Percentiles rank a stretch among this genome's conserved stretches.
Evolutionary conservation across 2,329 filamentous ascomycete genomes (phyloP).

Genomic region (Arthrobotrys pseudoclavata): DNA sequence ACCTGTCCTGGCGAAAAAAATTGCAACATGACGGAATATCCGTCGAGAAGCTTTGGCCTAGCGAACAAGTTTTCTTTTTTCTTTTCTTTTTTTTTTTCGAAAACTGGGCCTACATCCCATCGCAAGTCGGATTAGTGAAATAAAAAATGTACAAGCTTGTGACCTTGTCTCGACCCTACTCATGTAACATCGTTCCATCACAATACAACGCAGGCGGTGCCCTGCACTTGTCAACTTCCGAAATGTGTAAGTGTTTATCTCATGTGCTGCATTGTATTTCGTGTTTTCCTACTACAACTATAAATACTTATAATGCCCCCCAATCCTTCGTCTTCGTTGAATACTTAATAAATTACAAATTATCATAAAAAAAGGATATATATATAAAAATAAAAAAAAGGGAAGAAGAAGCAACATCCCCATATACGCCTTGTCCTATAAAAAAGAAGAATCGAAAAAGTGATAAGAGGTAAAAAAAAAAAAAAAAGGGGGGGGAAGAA

Average conservation of each 20-base stretch:
- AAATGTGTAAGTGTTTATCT: background rate
- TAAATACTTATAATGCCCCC: background rate
- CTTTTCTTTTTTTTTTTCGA: background rate
- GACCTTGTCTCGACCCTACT: background rate
- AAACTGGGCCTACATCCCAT: background rate
- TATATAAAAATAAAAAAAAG: background rate
- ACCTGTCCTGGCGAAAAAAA: background rate
- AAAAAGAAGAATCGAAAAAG: slow-evolving; percentile 5
- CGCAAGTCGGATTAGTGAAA: slow-evolving; percentile 10
- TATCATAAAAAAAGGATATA: slow-evolving; percentile 13
- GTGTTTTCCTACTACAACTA: background rate
- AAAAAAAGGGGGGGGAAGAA: background rate
- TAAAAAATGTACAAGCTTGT: background rate
- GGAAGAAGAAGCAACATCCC: slow-evolving; percentile 2
- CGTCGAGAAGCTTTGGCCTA: slow-evolving; percentile 11
- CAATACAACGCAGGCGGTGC: slow-evolving; percentile 4
- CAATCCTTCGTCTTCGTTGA: background rate
- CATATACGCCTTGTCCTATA: slow-evolving; percentile 15
- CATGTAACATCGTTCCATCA: slow-evolving; percentile 9
- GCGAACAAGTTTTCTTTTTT: too few species aligned
- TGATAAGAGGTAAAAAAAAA: background rate
- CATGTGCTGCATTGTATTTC: background rate
- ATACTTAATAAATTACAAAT: slow-evolving; percentile 18
- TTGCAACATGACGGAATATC: slow-evolving; percentile 3
- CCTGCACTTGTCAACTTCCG: background rate